Evolutionary conservation across 1,284 basidiomycete species (phyloP), one percentile per base, ranked within the genome.

Genomic region (Moniliophthora roreri): DNA sequence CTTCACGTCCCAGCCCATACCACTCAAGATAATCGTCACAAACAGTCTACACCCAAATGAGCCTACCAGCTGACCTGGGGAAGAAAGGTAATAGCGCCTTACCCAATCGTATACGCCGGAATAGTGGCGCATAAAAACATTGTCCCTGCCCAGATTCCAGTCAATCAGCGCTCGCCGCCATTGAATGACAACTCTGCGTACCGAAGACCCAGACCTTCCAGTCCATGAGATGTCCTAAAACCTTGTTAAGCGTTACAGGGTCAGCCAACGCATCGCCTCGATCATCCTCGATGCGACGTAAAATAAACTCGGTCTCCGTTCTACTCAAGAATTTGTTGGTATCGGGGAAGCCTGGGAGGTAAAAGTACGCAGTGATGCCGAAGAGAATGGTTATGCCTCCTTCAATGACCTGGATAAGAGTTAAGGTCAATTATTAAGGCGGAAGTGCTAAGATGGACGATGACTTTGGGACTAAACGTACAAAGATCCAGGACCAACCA

Each of bases 401-500:
- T 59, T 78, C 75, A 18, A 79, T 66, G 41, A 78, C 73, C 76
- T 78, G 51, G 7, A 48, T 24, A 48, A 49, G 21, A 38, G n/a
- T 28, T 18, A 21, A 3, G 24, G 11, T 23, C 13, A n/a, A n/a
- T n/a, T n/a, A n/a, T n/a, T n/a, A n/a, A n/a, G n/a, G 46, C 26
- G 21, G 32, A 28, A 16, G 23, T 15, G 21, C 28, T 32, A 32
- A 32, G 47, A 42, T 41, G n/a, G 21, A 38, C 32, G 26, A 35
- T 47, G 32, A 34, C 32, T 47, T 48, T 21, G 34, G n/a, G 41
- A 45, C n/a, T 32, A 6, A 20, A 65, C 73, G 55, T 54, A 75
- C 77, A 60, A 79, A 79, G 45, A 79, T 77, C 74, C 75, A 79
- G 4, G 74, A 68, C 76, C 77, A 78, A 8, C 74, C 76, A 24